Evolutionary conservation across 352 stramenopile species (phyloP).

Genomic region (Globisporangium viniferum): DNA sequence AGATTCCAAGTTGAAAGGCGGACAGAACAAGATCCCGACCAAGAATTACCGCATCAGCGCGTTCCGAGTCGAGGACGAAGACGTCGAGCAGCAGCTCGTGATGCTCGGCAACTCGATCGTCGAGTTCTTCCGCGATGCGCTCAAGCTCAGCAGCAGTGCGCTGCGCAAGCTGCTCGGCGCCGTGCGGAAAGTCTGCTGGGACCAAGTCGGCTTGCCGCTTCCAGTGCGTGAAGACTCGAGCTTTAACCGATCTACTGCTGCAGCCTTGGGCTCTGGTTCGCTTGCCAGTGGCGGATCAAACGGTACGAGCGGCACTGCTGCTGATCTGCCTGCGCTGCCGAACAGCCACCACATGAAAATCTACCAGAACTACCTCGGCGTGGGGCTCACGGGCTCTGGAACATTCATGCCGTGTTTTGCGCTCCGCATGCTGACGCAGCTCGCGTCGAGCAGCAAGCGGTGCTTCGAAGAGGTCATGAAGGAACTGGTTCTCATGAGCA

Average conservation of each 20-base stretch:
- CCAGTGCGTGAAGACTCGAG: slow-evolving; percentile 14
- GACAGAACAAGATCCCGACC: slow-evolving; percentile 69
- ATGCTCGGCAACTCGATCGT: slow-evolving; percentile 86
- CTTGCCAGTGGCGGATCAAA: background rate
- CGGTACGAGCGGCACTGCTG: background rate
- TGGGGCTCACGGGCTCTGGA: slow-evolving; percentile 55
- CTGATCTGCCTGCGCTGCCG: slow-evolving; percentile 37
- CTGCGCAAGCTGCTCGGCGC: slow-evolving; percentile 57
- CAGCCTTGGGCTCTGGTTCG: background rate
- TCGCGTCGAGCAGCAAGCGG: slow-evolving; percentile 64
- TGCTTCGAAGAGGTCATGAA: slow-evolving; percentile 78
- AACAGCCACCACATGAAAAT: slow-evolving; percentile 69
- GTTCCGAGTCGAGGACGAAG: slow-evolving; percentile 79
- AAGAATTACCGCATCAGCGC: slow-evolving; percentile 72
- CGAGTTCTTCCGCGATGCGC: slow-evolving; percentile 75
- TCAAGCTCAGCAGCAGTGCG: slow-evolving; percentile 61
- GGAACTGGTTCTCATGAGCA: slow-evolving; percentile 71
- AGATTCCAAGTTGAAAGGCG: slow-evolving; percentile 64
- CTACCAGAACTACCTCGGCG: slow-evolving; percentile 78
- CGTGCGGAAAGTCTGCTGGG: slow-evolving; percentile 64
- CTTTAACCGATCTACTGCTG: background rate
- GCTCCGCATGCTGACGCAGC: slow-evolving; percentile 78
- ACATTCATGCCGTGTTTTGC: slow-evolving; percentile 71
- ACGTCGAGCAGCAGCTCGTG: slow-evolving; percentile 82
- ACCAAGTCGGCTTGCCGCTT: slow-evolving; percentile 58